Evolutionary conservation across 768 basidiomycete species (phyloP).

Genomic region (Tephrocybe sp.): DNA sequence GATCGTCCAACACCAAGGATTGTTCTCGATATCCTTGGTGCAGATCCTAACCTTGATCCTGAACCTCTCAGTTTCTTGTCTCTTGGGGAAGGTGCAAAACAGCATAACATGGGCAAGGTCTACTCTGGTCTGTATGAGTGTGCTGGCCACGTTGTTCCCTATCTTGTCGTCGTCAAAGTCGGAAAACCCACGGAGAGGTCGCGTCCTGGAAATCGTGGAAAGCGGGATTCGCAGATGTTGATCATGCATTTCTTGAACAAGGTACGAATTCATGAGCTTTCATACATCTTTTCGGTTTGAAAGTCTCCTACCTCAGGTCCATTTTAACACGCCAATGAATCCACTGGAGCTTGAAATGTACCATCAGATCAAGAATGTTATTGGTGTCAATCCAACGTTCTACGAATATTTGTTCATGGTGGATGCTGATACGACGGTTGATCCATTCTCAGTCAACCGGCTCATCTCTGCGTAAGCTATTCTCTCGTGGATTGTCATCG

Average conservation of each 20-base stretch:
- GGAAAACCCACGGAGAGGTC: constrained; percentile 94
- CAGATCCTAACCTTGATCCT: constrained; percentile 89
- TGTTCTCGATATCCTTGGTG: constrained; percentile 94
- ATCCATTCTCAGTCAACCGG: constrained; percentile 84
- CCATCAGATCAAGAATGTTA: constrained; percentile 99
- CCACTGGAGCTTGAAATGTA: constrained; percentile 98
- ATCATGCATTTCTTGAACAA: constrained; percentile 98
- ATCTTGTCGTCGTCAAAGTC: constrained; percentile 88
- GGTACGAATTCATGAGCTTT: constrained; percentile 37
- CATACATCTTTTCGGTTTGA: constrained; percentile 2
- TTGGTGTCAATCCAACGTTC: constrained; percentile 98
- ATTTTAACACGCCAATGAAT: constrained; percentile 96
- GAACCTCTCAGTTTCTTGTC: constrained; percentile 94
- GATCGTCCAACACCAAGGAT: constrained; percentile 96
- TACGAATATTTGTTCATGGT: constrained; percentile 95
- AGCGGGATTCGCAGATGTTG: constrained; percentile 96
- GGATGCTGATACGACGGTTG: constrained; percentile 94
- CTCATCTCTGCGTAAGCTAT: constrained; percentile 86
- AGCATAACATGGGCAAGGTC: constrained; percentile 98
- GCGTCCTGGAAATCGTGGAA: constrained; percentile 95
- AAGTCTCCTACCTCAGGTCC: constrained; percentile 65
- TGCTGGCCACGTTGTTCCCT: constrained; percentile 94
- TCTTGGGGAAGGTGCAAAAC: constrained; percentile 91
- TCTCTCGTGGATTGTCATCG: background rate
- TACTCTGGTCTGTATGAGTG: constrained; percentile 96